These are phyloP conservation scores for Xylariaceae sp. DNA, from an alignment of 2,329 filamentous ascomycete species.

Conservation along the genomic window DNA sequence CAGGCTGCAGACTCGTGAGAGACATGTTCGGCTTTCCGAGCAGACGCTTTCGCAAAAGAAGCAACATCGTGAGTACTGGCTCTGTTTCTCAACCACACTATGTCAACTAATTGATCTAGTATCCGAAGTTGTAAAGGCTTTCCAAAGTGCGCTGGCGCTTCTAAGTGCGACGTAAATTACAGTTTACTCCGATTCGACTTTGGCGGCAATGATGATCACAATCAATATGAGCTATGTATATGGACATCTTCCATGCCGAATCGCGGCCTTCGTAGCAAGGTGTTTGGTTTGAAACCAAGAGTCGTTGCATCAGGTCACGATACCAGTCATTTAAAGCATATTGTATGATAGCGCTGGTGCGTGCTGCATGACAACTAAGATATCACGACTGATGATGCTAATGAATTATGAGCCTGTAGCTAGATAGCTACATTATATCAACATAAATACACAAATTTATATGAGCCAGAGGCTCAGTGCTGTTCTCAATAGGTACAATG, in stretches of 20 bases:
- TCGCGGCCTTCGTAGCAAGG: not conserved
- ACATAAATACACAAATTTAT: not conserved
- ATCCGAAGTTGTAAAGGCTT: conserved; percentile 62
- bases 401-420: conserved; percentile 14
- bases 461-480: not conserved
- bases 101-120: conserved; percentile 40
- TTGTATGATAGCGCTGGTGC: conserved; percentile 5
- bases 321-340: conserved; percentile 1
- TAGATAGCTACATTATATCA: conserved; percentile 8
- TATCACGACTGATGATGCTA: conserved; percentile 14
- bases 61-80: conserved; percentile 69
- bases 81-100: conserved; percentile 11
- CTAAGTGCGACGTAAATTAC: conserved; percentile 41
- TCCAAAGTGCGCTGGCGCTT: conserved; percentile 63
- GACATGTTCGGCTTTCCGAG: conserved; percentile 76
- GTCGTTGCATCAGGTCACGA: not conserved
- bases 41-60: conserved; percentile 72
- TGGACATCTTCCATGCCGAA: not conserved
- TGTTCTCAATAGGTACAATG: not conserved
- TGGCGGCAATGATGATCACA: not conserved
- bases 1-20: conserved; percentile 77
- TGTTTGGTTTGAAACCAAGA: not conserved
- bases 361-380: conserved; percentile 7
- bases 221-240: conserved; percentile 9
- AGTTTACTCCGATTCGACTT: conserved; percentile 10